These are phyloP conservation scores for Rhizoclosmatium globosum DNA, from an alignment of 192 early-diverging fungal genomes.

Conservation along the genomic window DNA sequence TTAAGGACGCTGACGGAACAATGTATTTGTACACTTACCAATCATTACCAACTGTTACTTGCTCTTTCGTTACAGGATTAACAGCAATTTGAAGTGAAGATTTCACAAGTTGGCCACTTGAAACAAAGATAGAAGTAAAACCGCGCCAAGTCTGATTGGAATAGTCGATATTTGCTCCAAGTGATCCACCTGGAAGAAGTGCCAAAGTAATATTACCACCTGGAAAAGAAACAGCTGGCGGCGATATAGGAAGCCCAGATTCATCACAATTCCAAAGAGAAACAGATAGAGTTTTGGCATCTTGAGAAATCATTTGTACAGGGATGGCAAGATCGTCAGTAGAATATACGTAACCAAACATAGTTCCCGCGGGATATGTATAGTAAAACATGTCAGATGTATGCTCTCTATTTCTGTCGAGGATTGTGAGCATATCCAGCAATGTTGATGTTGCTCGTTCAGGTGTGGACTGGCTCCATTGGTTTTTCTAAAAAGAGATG, in stretches of 20 bases:
- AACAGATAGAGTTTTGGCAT: neutral
- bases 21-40: neutral
- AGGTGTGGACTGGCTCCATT: neutral
- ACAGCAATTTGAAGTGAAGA: neutral
- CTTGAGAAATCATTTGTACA: neutral
- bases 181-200: neutral
- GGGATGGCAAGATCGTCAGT: neutral
- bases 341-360: neutral
- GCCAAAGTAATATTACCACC: neutral
- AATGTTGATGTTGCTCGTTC: neutral
- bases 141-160: neutral
- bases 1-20: neutral
- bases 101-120: neutral
- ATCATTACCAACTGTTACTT: constrained; percentile 4
- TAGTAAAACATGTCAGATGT: neutral
- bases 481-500: neutral
- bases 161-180: neutral
- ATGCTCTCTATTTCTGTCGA: neutral
- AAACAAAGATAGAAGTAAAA: neutral
- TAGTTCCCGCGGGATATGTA: neutral
- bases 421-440: neutral
- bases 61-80: constrained; percentile 1
- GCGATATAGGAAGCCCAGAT: neutral
- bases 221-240: neutral
- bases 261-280: neutral